These are phyloP conservation scores for Suillus plorans DNA, from an alignment of 768 basidiomycete genomes.

Conservation along the genomic window DNA sequence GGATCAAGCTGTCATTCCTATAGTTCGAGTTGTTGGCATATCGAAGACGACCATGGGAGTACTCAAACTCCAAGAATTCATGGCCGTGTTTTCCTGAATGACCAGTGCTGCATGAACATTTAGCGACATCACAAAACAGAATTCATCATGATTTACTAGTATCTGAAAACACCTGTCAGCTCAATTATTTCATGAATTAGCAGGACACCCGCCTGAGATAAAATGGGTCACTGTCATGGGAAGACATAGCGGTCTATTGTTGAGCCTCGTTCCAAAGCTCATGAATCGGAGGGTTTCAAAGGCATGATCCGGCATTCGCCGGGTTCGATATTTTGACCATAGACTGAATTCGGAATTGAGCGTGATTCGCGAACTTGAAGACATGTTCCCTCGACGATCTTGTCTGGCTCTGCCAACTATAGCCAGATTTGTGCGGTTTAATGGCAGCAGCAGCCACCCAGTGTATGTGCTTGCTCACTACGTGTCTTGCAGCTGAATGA, in stretches of 20 bases:
- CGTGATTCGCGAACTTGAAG: neutral
- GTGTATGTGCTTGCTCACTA: conserved; percentile 15
- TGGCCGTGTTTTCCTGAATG: conserved; percentile 98
- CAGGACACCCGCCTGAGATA: conserved; percentile 58
- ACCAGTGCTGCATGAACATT: conserved; percentile 53
- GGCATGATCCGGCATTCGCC: conserved; percentile 16
- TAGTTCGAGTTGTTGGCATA: conserved; percentile 99
- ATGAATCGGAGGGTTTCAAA: neutral
- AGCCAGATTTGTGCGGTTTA: conserved; percentile 23
- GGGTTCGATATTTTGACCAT: conserved; percentile 9
- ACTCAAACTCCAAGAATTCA: conserved; percentile 98
- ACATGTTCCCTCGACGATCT: conserved; percentile 33
- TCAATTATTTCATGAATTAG: conserved; percentile 15
- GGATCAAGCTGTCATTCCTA: conserved; percentile 93
- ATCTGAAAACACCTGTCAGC: conserved; percentile 34
- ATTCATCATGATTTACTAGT: conserved; percentile 42
- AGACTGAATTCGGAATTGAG: neutral
- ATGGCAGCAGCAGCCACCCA: conserved; percentile 8
- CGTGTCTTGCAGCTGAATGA: neutral
- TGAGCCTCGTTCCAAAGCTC: neutral
- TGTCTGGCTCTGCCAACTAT: conserved; percentile 18
- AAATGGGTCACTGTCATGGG: conserved; percentile 70
- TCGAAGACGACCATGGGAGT: conserved; percentile 91
- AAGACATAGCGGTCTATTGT: conserved; percentile 10
- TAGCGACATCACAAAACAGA: conserved; percentile 5